Base-by-base conservation (phyloP, 2,329 filamentous ascomycete genomes). In the Botrytis tulipae region DNA sequence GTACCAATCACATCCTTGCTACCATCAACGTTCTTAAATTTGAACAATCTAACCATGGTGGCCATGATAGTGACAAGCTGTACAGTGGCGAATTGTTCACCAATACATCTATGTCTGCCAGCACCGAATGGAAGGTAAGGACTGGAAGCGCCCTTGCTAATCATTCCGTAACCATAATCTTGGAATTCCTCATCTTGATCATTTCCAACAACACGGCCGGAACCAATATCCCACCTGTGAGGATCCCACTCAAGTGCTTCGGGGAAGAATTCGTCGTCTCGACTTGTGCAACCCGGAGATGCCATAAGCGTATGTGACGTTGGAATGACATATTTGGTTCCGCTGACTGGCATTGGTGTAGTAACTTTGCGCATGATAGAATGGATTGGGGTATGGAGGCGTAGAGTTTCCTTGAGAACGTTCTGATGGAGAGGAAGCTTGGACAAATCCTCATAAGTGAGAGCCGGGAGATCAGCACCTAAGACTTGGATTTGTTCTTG, bases 101-200 rank as follows among this genome's bases (percentile, higher is more conserved):
- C 95, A 80, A 98, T 98, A 84, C 95, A 98, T 77, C 95, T 88
- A 84, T 98, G 95, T 78, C 95, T 88, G 60, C 95, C 95, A 44
- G 95, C 95, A 74, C 95, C 95, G 81, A 98, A 98, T 2, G 95
- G 95, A 66, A 98, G 89, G 82, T 98, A 98, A 0, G 95, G 95
- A 70, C 93, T 97, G 74, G 89, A 90, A 22, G 93, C 91, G 73
- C 95, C 95, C 86, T 98, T 97, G 87, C 90, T 95, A 77, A 98
- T 92, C 69, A 97, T 86, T 75, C 95, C 95, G 83, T 97, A 98
- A 48, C 95, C 95, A 82, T 98, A 98, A 82, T 98, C 95, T 75
- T 95, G 88, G 84, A 93, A 94, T 84, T 92, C 92, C 80, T 91
- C 89, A 48, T 88, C 87, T 54, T 87, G 86, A n/a, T 84, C 83